Conservation (phyloP, 805 yeast species). For the Limtongia smithiae region DNA sequence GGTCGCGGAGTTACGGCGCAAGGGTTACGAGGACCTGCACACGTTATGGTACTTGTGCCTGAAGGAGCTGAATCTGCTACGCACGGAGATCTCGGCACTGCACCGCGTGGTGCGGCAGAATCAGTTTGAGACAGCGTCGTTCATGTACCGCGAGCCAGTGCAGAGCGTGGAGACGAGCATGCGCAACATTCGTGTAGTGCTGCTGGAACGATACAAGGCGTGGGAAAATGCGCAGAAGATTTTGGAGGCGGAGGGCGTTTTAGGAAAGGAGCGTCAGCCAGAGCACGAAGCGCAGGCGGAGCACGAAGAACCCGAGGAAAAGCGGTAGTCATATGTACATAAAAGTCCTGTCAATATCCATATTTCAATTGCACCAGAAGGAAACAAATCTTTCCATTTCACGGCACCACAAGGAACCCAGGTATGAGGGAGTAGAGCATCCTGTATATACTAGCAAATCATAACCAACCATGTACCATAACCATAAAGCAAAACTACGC, state of each 20-base stretch:
- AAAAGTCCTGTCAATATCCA: not conserved
- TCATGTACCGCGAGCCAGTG: slow-evolving; percentile 37
- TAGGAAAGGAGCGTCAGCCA: not conserved
- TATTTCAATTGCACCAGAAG: not conserved
- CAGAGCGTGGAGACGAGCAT: slow-evolving; percentile 32
- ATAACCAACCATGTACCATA: not conserved
- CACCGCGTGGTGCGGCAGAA: slow-evolving; percentile 34
- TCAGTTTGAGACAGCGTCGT: slow-evolving; percentile 39
- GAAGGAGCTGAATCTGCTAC: slow-evolving; percentile 74
- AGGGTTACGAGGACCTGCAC: slow-evolving; percentile 88
- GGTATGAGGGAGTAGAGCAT: not conserved
- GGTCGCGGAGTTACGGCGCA: slow-evolving; percentile 81
- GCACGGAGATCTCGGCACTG: slow-evolving; percentile 67
- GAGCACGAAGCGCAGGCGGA: not conserved
- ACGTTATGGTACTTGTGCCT: slow-evolving; percentile 83
- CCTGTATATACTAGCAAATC: not conserved
- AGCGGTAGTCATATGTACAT: not conserved
- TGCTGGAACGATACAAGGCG: slow-evolving; percentile 79
- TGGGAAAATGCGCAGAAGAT: slow-evolving; percentile 49
- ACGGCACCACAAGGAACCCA: not conserved
- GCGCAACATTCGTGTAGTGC: slow-evolving; percentile 80
- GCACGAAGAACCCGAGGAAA: not conserved
- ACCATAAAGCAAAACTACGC: slow-evolving; percentile 40
- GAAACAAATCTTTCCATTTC: not conserved
- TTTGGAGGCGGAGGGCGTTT: not conserved